phyloP scores from a whole-genome alignment of 2,329 filamentous ascomycete species.

The Geoglossum cookeanum region DNA sequence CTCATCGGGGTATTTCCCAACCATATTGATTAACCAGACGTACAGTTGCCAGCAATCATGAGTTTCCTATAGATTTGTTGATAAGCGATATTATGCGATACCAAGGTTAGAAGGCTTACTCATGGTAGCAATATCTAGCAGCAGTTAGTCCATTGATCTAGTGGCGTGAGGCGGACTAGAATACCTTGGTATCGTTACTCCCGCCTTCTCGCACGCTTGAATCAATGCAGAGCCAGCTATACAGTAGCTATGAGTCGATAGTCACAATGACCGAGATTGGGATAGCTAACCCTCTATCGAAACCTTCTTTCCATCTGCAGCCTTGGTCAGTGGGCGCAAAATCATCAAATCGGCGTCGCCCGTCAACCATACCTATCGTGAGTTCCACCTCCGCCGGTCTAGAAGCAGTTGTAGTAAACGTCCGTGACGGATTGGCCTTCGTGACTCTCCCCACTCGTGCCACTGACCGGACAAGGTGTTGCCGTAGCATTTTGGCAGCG shows the following conservation, averaged over 20 bases:
- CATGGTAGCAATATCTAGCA: slow-evolving; percentile 89
- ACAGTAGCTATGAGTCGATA: slow-evolving; percentile 9
- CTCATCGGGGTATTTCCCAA: not conserved
- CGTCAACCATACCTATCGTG: slow-evolving; percentile 55
- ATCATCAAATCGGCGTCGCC: not conserved
- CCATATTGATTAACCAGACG: slow-evolving; percentile 5
- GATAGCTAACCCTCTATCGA: slow-evolving; percentile 68
- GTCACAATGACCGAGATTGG: not conserved
- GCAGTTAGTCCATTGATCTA: slow-evolving; percentile 18
- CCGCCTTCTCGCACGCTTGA: slow-evolving; percentile 97
- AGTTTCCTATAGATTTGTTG: slow-evolving; percentile 47
- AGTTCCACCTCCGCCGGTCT: slow-evolving; percentile 87
- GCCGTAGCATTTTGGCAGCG: slow-evolving; percentile 30
- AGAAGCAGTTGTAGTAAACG: slow-evolving; percentile 63
- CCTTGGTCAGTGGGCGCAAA: slow-evolving; percentile 17
- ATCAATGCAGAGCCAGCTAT: slow-evolving; percentile 90
- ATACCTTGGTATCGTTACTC: slow-evolving; percentile 68
- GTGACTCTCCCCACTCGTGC: slow-evolving; percentile 34
- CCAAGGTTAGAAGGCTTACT: slow-evolving; percentile 38
- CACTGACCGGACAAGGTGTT: slow-evolving; percentile 43
- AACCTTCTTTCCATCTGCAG: slow-evolving; percentile 84
- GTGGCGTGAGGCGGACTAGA: slow-evolving; percentile 9
- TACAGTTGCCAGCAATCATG: slow-evolving; percentile 95
- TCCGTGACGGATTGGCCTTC: slow-evolving; percentile 42
- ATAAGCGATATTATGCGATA: slow-evolving; percentile 10